Evolutionary conservation across 148 eudicot species (phyloP), one percentile per base, ranked within the genome.

Genomic region (Linanthus parryae): DNA sequence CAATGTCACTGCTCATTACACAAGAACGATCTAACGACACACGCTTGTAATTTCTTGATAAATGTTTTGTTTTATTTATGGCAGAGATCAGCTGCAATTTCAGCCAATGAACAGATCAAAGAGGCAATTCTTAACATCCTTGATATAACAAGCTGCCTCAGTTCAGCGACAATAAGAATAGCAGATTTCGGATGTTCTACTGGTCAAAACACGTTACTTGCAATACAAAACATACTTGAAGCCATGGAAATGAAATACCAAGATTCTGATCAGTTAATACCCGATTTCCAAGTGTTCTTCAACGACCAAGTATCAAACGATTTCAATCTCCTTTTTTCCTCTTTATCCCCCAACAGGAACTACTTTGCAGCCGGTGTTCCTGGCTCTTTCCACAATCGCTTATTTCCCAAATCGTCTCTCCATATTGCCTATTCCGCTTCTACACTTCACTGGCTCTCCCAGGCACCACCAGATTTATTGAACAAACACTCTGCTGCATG

Each of bases 381-480:
- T 11, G 35, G 35, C 9, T 60, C 65, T 7, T 49, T 60, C 21
- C 22, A 60, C 15, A 37, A 26, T 9, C 46, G 37, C n/a, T 39
- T 60, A 18, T 50, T 60, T 21, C 65, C 65, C 17, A 5, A 38
- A 6, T 36, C 16, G 23, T 36, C 56, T 1, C 46, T 60, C 12
- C 56, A 51, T 49, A 49, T 60, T 60, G 65, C 19, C 1, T 41
- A 49, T 27, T 60, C 56, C 25, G 49, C 56, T 8, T 50, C 24
- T 37, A 46, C 65, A 25, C 56, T 60, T 24, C 55, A 60, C 18
- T 60, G 65, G 65, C 57, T 60, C 8, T 49, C 48, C 0, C 3
- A 37, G 18, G 23, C 50, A 9, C 63, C 54, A 2, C 14, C 12
- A 24, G 45, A 59, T 11, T 3, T 36, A n/a, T 11, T 47, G 1